Evolutionary conservation across 805 yeast species (phyloP), one percentile per base, ranked within the genome.

Genomic region (Saccharomycopsis guyanensis): DNA sequence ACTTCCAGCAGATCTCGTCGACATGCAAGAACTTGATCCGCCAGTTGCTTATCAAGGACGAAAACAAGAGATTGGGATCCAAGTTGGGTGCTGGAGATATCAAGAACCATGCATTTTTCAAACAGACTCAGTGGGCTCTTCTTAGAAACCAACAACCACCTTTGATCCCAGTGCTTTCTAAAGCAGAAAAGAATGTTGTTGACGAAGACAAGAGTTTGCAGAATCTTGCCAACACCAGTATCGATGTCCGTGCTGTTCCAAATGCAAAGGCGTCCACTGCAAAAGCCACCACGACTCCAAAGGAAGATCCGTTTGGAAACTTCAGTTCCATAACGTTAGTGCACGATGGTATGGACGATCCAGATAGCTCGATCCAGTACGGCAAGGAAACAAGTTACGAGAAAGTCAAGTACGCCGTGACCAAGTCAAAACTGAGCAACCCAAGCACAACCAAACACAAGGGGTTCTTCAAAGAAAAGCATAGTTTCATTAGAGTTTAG

Each of bases 61-160:
- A 93, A 63, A 69, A 73, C 33, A 87, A 86, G 59, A 70, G 99
- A 47, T 62, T 93, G 38, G 99, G 99, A 0, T 86, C 95, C 8
- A 80, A 84, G 50, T 78, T 87, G 40, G 99, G 99, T 15, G 98
- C 98, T 0, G 82, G 95, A 2, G 99, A 93, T 59, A 78, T 93
- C 43, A 93, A 93, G 59, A 78, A 76, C 47, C 98, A 94, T 62
- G 80, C 86, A 0, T 94, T 89, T 56, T 93, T 93, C 72, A 91
- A 88, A 59, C 83, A 71, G 56, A 80, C 86, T 1, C 95, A 88
- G 61, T 93, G 99, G 99, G 97, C 98, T 0, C 70, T 93, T 49
- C 68, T 93, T 47, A 75, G 98, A 56, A 86, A 93, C 62, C 93
- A 83, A 60, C 82, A 83, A 49, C 97, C 99, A 1, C 99, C 99